These are phyloP conservation scores for Coffea eugenioides DNA, from an alignment of 257 asterid genomes.

Conservation along the genomic window DNA sequence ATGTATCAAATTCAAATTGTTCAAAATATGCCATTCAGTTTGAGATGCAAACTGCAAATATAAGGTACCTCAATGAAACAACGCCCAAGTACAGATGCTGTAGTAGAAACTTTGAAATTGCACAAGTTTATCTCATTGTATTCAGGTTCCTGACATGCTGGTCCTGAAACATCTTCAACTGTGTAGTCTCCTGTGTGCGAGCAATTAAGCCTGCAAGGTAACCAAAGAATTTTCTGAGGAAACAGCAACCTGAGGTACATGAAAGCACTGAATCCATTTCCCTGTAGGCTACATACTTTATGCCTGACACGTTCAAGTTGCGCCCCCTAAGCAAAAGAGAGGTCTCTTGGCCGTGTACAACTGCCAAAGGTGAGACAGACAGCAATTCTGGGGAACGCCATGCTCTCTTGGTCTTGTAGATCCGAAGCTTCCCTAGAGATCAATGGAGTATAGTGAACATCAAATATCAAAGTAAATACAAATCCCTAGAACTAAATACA, in stretches of 20 bases:
- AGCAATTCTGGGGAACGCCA: conserved; percentile 55
- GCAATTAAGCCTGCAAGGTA: conserved; percentile 63
- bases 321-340: conserved; percentile 65
- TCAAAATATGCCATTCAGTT: neutral
- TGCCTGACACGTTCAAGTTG: conserved; percentile 48
- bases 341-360: conserved; percentile 70
- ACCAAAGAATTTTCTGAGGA: conserved; percentile 5
- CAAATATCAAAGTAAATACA: conserved; percentile 8
- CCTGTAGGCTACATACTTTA: conserved; percentile 39
- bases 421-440: conserved; percentile 61
- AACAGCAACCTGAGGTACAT: neutral
- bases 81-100: conserved; percentile 55
- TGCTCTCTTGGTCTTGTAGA: conserved; percentile 49
- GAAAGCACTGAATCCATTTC: neutral
- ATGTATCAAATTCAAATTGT: neutral
- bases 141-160: conserved; percentile 32
- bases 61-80: conserved; percentile 74
- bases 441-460: conserved; percentile 13
- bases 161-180: conserved; percentile 28
- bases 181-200: conserved; percentile 48
- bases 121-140: conserved; percentile 51
- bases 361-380: conserved; percentile 73
- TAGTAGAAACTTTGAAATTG: conserved; percentile 42
- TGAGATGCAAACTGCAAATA: neutral
- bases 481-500: neutral